Evolutionary conservation across 257 asterid genomes (phyloP).

Genomic region (Solanum chaucha): DNA sequence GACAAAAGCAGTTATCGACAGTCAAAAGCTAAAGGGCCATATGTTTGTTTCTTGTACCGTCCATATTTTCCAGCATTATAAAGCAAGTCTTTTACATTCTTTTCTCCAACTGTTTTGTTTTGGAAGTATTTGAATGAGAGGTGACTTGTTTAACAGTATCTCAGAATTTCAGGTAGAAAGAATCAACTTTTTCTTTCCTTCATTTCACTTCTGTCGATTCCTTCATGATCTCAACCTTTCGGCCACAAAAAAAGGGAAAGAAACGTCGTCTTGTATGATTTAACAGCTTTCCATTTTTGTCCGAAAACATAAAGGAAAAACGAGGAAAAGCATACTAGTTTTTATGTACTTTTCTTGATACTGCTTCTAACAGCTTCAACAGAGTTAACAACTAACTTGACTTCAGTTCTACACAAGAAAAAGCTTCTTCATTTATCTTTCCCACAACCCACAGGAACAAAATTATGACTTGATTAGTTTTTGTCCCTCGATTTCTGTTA

Average conservation of each 20-base stretch:
- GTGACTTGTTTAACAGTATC: not conserved
- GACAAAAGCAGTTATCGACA: not conserved
- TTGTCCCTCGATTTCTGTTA: not conserved
- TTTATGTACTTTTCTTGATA: not conserved
- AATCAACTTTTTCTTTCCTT: not conserved
- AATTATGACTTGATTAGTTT: not conserved
- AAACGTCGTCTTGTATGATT: not conserved
- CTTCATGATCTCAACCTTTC: not conserved
- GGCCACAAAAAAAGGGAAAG: not conserved
- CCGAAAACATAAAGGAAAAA: not conserved
- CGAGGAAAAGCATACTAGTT: not conserved
- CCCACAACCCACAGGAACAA: not conserved
- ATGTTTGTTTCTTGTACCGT: not conserved
- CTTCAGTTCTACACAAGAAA: not conserved
- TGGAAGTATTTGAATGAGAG: not conserved
- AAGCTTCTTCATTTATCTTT: not conserved
- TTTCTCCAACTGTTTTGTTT: not conserved
- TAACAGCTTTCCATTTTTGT: not conserved
- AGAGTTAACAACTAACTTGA: not conserved
- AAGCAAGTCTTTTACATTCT: not conserved
- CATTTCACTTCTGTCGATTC: not conserved
- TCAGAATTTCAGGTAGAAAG: not conserved
- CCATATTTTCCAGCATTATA: not conserved
- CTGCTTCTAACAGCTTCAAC: not conserved
- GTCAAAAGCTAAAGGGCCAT: not conserved